phyloP scores from a whole-genome alignment of 2,329 filamentous ascomycete species.

The Chrysoporthe deuterocubensis region DNA sequence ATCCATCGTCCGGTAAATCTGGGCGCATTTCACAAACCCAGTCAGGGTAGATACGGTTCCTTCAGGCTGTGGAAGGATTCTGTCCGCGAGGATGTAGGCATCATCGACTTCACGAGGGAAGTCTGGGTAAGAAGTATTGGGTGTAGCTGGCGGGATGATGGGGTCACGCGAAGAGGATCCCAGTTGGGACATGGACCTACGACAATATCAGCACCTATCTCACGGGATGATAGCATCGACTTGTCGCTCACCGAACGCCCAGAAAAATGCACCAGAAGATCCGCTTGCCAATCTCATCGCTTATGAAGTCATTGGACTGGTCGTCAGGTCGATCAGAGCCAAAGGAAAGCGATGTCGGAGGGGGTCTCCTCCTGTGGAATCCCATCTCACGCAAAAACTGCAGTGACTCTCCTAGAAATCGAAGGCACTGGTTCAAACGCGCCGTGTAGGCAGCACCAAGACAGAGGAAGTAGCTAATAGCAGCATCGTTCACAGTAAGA shows the following conservation, averaged over 20 bases:
- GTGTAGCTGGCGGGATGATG: constrained; percentile 76
- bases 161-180: constrained; percentile 73
- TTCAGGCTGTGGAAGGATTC: constrained; percentile 71
- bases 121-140: constrained; percentile 76
- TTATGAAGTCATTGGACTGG: constrained; percentile 66
- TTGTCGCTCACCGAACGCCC: constrained; percentile 61
- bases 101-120: constrained; percentile 84
- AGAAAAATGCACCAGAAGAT: constrained; percentile 87
- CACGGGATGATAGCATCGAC: not conserved
- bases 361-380: constrained; percentile 58
- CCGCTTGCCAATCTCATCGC: constrained; percentile 73
- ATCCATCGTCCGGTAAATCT: constrained; percentile 81
- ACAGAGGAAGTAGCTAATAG: constrained; percentile 76
- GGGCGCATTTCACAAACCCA: constrained; percentile 80
- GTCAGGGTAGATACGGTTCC: constrained; percentile 71
- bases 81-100: constrained; percentile 73
- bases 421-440: constrained; percentile 67
- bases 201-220: constrained; percentile 28
- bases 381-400: constrained; percentile 71
- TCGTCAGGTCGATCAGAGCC: constrained; percentile 47
- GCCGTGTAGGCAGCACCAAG: constrained; percentile 70
- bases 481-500: constrained; percentile 59
- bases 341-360: constrained; percentile 44
- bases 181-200: constrained; percentile 75
- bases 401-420: constrained; percentile 75